A percentile compares a stretch with the other conserved stretches of the same genome.
Conservation (phyloP, 371 early-diverging fungal genomes). For the Mortierella sp. region DNA sequence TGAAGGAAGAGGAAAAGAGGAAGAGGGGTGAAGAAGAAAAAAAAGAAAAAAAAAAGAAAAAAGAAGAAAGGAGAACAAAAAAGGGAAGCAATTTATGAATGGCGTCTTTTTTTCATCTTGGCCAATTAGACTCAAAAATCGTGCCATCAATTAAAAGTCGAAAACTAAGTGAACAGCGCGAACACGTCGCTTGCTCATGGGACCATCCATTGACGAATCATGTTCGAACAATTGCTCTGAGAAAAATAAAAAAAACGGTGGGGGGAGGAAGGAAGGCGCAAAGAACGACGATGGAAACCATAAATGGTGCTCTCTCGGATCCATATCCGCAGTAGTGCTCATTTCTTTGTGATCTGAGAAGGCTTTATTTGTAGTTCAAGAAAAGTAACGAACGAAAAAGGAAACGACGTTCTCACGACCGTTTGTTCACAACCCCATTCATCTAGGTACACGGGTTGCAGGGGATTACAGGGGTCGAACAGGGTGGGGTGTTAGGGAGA, state of each 20-base stretch:
- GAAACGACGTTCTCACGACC: slow-evolving; percentile 6
- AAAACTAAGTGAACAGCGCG: background rate
- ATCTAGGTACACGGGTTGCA: too few relatives aligned
- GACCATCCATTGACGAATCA: background rate
- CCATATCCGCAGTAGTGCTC: background rate
- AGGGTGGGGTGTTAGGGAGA: background rate
- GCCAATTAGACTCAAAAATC: background rate
- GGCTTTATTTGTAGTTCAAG: too few relatives aligned
- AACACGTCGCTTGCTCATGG: background rate
- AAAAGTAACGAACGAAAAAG: too few relatives aligned
- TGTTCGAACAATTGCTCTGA: background rate
- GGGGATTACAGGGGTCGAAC: too few relatives aligned
- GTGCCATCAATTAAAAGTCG: background rate
- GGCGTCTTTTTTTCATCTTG: background rate
- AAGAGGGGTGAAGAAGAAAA: background rate
- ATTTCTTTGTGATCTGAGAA: background rate
- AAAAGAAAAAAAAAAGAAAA: background rate
- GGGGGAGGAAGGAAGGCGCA: background rate
- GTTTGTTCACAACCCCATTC: background rate
- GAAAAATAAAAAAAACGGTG: background rate
- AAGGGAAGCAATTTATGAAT: too few relatives aligned
- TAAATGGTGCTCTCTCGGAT: background rate
- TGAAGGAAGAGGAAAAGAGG: background rate
- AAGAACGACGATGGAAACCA: background rate
- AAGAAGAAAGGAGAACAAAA: background rate